Evolutionary conservation across 345 rosid genomes (phyloP).

Genomic region (Carallia pectinifolia): DNA sequence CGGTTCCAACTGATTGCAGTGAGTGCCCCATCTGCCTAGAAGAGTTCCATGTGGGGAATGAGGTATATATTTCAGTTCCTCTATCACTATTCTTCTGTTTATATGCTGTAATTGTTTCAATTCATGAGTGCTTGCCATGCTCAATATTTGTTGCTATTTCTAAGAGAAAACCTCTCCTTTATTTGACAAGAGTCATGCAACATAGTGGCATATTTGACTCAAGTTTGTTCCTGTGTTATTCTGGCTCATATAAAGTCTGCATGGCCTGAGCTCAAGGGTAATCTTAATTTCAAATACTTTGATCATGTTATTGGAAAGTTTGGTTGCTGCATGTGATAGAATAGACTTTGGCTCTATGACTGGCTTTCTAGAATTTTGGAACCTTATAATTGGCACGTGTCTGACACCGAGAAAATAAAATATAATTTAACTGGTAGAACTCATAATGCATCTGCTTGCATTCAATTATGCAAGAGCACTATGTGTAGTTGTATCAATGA

Average conservation of each 20-base stretch:
- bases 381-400: neutral
- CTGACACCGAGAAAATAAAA: neutral
- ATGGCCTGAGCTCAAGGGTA: neutral
- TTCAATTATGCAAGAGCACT: neutral
- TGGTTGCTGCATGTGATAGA: neutral
- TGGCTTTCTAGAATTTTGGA: neutral
- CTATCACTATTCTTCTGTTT: neutral
- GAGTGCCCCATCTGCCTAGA: conserved; percentile 99
- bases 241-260: neutral
- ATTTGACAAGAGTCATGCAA: no score
- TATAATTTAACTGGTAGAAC: neutral
- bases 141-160: neutral
- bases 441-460: neutral
- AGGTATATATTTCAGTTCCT: conserved; percentile 44
- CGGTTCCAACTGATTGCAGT: conserved; percentile 94
- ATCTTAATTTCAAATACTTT: neutral
- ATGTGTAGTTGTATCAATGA: neutral
- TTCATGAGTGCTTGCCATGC: neutral
- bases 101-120: neutral
- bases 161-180: no score
- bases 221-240: neutral
- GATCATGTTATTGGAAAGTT: neutral
- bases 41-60: conserved; percentile 83
- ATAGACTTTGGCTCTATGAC: no score
- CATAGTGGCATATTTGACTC: no score